Base-by-base conservation (phyloP, 805 yeast genomes). In the Yarrowia deformans region DNA sequence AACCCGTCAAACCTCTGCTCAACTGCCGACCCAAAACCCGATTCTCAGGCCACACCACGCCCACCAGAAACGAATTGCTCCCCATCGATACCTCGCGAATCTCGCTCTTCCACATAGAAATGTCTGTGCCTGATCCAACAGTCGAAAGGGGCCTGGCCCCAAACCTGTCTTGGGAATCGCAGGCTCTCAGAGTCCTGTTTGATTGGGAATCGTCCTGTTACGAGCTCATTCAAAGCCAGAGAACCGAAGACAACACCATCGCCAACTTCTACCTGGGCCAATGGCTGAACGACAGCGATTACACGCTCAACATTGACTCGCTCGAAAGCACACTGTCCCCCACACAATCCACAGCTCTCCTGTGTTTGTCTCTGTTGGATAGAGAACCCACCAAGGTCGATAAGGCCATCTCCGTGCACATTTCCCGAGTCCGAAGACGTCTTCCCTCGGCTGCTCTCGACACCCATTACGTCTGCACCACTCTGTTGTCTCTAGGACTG, bases 191-290 rank as follows among this genome's bases (percentile, higher is more conserved):
- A 16, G 68, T 63, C 2, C 29, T 63, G 29, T 63, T 63, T 40
- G 68, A 63, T 48, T 63, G 68, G 68, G 56, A 49, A 10, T 48
- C 39, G 43, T 63, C 68, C 13, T 63, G 68, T n/a, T 48, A 48
- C 37, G 68, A 63, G 14, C 56, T 63, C 18, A 63, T 63, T 23
- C 68, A 63, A 48, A 48, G 48, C 29, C 68, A 63, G 48, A 12
- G 56, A 40, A 48, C 45, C 2, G 56, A 49, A 12, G 48, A 49
- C 10, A 63, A 63, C 32, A 39, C 55, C 19, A 48, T 63, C 23
- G 68, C 55, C 43, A 49, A 48, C 48, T 63, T 48, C 12, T 63
- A 48, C 35, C 68, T 63, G 13, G 68, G 56, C 19, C 68, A 63
- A 16, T 63, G 68, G 68, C 56, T 63, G 37, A 49, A 49, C 14